Base-by-base conservation (phyloP, 495 filamentous ascomycete genomes). In the Lichenothelia convexa region DNA sequence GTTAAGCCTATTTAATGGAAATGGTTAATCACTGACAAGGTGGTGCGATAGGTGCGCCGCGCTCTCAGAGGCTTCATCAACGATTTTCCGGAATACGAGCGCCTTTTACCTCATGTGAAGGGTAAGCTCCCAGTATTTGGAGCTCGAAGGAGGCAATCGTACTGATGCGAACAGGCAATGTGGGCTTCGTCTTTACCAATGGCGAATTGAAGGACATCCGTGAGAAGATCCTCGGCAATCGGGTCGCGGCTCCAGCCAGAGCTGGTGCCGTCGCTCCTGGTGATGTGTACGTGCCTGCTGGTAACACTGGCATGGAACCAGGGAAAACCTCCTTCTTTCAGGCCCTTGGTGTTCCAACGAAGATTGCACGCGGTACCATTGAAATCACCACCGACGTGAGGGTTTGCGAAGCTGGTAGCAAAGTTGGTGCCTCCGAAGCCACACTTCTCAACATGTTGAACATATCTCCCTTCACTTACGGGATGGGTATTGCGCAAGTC, bases 311-410 rank as follows among this genome's bases (percentile, higher is more conserved):
- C 69, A 99, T 99, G 89, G 89, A 99, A 63, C 89, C 89, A 58
- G 89, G 89, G 65, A 99, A 99, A 78, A 99, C 89, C 50, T 93
- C 89, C 50, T 99, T 99, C 85, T 99, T 99, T 84, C 89, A 99
- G 73, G 89, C 89, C 56, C 91, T 99, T 60, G 89, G 89, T 80
- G 83, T 99, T 62, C 89, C 89, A 58, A 99, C 89, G 70, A 99
- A 99, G 80, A 99, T 99, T 65, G 89, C 89, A 54, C 91, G 89
- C 92, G 89, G 89, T 85, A 99, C 89, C 68, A 95, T 99, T 60
- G 89, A 99, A 86, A 99, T 99, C 61, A 93, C 85, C 37, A 73
- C 78, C 51, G 89, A 99, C 55, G 68, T 99, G 55, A 95, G 93
- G 80, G 78, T 99, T 53, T 78, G 94, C 64, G 83, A 93, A 67